Evolutionary conservation across 805 yeast genomes (phyloP).

Genomic region (Wickerhamiella brachini): DNA sequence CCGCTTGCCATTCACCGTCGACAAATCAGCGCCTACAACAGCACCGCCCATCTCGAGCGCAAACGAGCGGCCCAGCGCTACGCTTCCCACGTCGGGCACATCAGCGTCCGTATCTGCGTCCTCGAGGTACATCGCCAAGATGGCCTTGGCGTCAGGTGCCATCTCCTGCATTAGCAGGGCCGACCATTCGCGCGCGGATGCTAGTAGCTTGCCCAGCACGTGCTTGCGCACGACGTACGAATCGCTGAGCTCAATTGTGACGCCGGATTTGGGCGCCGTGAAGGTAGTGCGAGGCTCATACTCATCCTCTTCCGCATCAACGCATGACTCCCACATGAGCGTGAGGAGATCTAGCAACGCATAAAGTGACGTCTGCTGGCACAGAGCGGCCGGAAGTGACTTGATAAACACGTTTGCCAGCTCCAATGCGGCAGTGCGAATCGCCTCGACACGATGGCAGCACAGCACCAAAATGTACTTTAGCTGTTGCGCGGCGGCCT

Average conservation of each 20-base stretch:
- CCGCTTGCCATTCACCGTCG: slow-evolving; percentile 35
- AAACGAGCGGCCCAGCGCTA: slow-evolving; percentile 75
- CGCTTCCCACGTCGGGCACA: slow-evolving; percentile 21
- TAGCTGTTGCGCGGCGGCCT: slow-evolving; percentile 51
- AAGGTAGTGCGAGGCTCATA: slow-evolving; percentile 75
- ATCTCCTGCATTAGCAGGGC: slow-evolving; percentile 40
- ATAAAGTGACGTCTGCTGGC: slow-evolving; percentile 59
- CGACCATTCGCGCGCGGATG: slow-evolving; percentile 56
- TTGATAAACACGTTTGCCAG: slow-evolving; percentile 57
- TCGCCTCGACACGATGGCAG: slow-evolving; percentile 60
- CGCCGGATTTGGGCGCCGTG: slow-evolving; percentile 31
- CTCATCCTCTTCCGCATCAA: slow-evolving; percentile 71
- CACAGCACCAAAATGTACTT: slow-evolving; percentile 53
- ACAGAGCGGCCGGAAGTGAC: slow-evolving; percentile 62
- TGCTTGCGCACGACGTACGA: slow-evolving; percentile 59
- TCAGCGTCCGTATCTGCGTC: slow-evolving; percentile 23
- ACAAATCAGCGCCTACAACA: slow-evolving; percentile 53
- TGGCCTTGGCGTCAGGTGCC: slow-evolving; percentile 60
- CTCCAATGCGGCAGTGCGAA: slow-evolving; percentile 69
- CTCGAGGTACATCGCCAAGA: slow-evolving; percentile 61
- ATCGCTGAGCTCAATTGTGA: slow-evolving; percentile 53
- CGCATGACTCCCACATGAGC: slow-evolving; percentile 60
- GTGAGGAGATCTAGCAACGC: slow-evolving; percentile 71
- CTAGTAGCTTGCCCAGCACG: slow-evolving; percentile 47
- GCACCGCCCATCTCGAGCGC: slow-evolving; percentile 81